Base-by-base conservation (phyloP, 257 asterid genomes). In the Paulownia fortunei region DNA sequence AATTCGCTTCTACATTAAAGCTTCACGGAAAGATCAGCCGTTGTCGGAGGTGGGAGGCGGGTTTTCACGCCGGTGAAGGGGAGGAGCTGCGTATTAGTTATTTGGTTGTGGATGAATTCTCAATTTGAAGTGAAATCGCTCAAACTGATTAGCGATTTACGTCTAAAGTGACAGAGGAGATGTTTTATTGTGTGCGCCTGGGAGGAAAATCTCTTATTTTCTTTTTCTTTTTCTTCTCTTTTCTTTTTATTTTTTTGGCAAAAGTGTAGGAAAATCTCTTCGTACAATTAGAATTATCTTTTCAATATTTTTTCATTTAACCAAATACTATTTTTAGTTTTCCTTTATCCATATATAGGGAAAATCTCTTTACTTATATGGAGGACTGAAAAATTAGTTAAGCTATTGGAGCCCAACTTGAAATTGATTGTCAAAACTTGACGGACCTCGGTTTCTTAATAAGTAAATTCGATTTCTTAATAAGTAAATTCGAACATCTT, bases 41-140 rank as follows among this genome's bases (percentile, higher is more conserved):
- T 62, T 74, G 58, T 32, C 67, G 67, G 76, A 37, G 39, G 74
- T 19, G 47, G 72, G 69, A 21, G 80, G 76, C 54, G 62, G 69
- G 26, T 8, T 63, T 74, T 36, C 10, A 51, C 74, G 67, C 58
- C 39, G 72, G 79, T 9, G 72, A 44, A 21, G 49, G 56, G 42
- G 55, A 66, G 80, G 42, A 21, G 55, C 6, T 18, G 73, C 73
- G 27, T 39, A 19, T 0, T 7, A 13, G 58, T 16, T 19, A 4
- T 18, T 18, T 36, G 16, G 52, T 60, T 41, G 32, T 27, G 37
- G 69, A 15, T 58, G 44, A 73, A 39, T 56, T 56, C 23, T 56
- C 69, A 37, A 19, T 54, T 54, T n/a, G 9, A 4, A 21, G 39
- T 55, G 2, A 54, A 72, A 54, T 32, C 18, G 51, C 19, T 0